Percentiles rank a stretch among this genome's conserved stretches.
Conservation (phyloP, 768 basidiomycete species). For the Dacryopinax primogenitus region DNA sequence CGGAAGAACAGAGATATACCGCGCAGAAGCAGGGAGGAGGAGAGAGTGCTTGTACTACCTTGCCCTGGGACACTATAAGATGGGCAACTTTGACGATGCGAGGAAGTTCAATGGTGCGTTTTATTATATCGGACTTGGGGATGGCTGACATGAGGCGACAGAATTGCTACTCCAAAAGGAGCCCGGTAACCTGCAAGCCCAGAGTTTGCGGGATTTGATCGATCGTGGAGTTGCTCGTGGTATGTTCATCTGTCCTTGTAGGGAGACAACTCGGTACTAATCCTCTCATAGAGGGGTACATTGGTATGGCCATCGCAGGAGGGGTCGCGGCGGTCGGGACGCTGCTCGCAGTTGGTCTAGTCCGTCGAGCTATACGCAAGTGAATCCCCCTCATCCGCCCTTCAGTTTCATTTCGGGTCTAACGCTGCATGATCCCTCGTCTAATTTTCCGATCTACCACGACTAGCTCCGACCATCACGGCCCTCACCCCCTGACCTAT, state of each 20-base stretch:
- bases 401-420: not conserved
- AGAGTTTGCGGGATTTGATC: conserved; percentile 71
- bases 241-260: conserved; percentile 26
- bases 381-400: conserved; percentile 9
- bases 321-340: conserved; percentile 78
- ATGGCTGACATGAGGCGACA: conserved; percentile 23
- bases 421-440: not conserved
- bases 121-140: not conserved
- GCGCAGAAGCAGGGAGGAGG: conserved; percentile 69
- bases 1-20: conserved; percentile 63
- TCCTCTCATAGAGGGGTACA: conserved; percentile 69
- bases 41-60: conserved; percentile 96
- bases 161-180: conserved; percentile 82
- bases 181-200: conserved; percentile 84
- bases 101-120: conserved; percentile 82
- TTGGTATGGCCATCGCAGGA: conserved; percentile 91
- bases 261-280: not conserved
- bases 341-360: conserved; percentile 54
- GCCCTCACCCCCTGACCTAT: not conserved
- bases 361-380: conserved; percentile 61
- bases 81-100: conserved; percentile 87
- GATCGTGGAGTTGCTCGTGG: conserved; percentile 75
- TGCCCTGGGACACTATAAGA: conserved; percentile 90
- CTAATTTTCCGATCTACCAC: not conserved
- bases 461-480: not conserved